Evolutionary conservation across 176 grass and related monocot species (phyloP).

Genomic region (Hyparrhenia diplandra): DNA sequence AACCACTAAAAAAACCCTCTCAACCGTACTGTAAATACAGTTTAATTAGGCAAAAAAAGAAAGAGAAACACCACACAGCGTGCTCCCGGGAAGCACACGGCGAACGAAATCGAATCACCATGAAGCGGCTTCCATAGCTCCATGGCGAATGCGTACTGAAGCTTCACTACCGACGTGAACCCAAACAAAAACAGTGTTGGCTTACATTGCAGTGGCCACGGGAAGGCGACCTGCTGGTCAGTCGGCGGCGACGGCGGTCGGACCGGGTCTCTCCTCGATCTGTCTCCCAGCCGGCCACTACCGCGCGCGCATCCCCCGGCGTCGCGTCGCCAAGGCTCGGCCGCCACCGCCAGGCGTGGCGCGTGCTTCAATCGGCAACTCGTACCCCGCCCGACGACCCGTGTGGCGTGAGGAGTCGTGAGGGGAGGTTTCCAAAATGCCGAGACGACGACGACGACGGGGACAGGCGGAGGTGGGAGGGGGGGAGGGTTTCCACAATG

Average conservation of each 20-base stretch:
- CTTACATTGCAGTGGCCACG: background rate
- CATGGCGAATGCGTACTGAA: background rate
- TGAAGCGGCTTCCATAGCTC: background rate
- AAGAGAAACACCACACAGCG: too few relatives aligned
- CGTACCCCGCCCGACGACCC: too few relatives aligned
- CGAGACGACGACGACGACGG: too few relatives aligned
- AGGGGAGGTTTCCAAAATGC: too few relatives aligned
- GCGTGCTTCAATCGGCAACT: background rate
- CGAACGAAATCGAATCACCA: background rate
- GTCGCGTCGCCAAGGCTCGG: too few relatives aligned
- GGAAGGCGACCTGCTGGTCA: background rate
- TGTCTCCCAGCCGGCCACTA: too few relatives aligned
- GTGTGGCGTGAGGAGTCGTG: background rate
- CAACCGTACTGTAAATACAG: background rate
- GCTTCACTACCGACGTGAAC: background rate
- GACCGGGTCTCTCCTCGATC: too few relatives aligned
- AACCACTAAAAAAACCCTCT: background rate
- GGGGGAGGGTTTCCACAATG: constrained; percentile 36
- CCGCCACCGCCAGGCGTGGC: too few relatives aligned
- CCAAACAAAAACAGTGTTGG: background rate
- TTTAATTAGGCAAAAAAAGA: too few relatives aligned
- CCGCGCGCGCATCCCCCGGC: too few relatives aligned
- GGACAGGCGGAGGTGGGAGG: background rate
- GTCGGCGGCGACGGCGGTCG: background rate
- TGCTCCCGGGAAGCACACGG: too few relatives aligned